Percentiles rank a stretch among this genome's conserved stretches.
These are phyloP conservation scores for Lantana camara DNA, from an alignment of 257 asterid species.

Conservation along the genomic window DNA sequence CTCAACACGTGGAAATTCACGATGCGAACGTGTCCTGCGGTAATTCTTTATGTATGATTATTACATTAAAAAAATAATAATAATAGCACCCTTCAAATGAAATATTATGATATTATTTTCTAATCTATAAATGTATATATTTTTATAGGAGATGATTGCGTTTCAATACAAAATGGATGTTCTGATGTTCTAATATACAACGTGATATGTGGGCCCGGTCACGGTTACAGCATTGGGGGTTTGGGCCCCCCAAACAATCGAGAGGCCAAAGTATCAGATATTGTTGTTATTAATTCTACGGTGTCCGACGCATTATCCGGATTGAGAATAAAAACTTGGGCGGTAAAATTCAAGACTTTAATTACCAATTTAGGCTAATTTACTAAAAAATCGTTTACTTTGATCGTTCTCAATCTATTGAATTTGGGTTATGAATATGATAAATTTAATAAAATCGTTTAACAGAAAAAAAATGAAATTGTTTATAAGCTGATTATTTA, in stretches of 20 bases:
- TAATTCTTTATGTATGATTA: conserved; percentile 5
- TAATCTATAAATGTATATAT: background rate
- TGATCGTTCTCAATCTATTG: too few relatives aligned
- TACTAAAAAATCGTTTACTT: too few relatives aligned
- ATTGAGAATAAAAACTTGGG: conserved; percentile 44
- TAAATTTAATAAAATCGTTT: too few relatives aligned
- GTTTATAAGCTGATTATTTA: too few relatives aligned
- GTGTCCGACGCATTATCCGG: conserved; percentile 25
- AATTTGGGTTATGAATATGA: too few relatives aligned
- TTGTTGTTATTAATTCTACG: conserved; percentile 17
- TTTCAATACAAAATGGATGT: conserved; percentile 34
- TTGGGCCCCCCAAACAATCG: background rate
- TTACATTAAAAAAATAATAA: background rate
- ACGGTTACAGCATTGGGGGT: conserved; percentile 39
- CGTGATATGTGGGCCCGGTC: conserved; percentile 40
- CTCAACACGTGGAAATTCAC: conserved; percentile 19
- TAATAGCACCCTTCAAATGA: too few relatives aligned
- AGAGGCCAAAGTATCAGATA: conserved; percentile 13
- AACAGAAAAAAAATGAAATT: too few relatives aligned
- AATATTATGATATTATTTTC: too few relatives aligned
- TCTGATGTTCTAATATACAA: conserved; percentile 16
- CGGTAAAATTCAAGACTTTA: conserved; percentile 21
- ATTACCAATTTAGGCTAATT: too few relatives aligned
- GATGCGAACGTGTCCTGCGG: conserved; percentile 30
- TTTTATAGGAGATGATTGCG: conserved; percentile 34